Evolutionary conservation across 2,329 filamentous ascomycete species (phyloP), one percentile per base, ranked within the genome.

Genomic region (Basipetospora chlamydospora): DNA sequence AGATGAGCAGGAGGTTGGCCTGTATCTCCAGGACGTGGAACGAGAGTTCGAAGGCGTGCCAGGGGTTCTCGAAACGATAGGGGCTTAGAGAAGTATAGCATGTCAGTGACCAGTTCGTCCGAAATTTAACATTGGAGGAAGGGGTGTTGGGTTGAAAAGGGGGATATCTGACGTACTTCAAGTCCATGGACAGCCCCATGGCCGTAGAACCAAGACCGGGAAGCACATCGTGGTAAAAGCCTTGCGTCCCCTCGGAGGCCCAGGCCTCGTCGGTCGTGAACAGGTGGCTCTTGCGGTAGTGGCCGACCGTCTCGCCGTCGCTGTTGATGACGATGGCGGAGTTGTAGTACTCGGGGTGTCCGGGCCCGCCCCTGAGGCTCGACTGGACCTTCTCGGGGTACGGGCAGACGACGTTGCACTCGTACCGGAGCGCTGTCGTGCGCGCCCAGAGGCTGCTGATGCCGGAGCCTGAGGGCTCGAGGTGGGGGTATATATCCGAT

Each of bases 391-490:
- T 64, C 42, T 83, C 79, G 0, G 79, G 77, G 43, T 82, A 84
- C 4, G 78, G 78, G 6, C 72, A 67, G 2, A 70, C 67, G 2
- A 82, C 75, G 37, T 69, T 59, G 49, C 75, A 80, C 33, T 70
- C 59, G 46, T 73, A 60, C 45, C 69, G 70, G 32, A 66, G 55
- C 2, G 79, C 78, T 2, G 64, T 70, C 2, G 63, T 67, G 28
- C 67, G 59, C 2, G 77, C 78, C 79, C 78, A 84, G 37, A 73
- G 54, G 1, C 76, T 73, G 23, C 66, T 73, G 32, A 73, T 66
- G 0, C 79, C 78, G 0, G 66, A 57, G 6, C 66, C 63, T 2
- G 68, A 69, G 2, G 67, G 69, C 48, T 84, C 79, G 3, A 83
- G 64, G 44, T 60, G 77, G 0, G 76, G 76, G 18, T 51, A 57